phyloP scores from a whole-genome alignment of 176 grass and related monocot genomes.

The Thalia dealbata region DNA sequence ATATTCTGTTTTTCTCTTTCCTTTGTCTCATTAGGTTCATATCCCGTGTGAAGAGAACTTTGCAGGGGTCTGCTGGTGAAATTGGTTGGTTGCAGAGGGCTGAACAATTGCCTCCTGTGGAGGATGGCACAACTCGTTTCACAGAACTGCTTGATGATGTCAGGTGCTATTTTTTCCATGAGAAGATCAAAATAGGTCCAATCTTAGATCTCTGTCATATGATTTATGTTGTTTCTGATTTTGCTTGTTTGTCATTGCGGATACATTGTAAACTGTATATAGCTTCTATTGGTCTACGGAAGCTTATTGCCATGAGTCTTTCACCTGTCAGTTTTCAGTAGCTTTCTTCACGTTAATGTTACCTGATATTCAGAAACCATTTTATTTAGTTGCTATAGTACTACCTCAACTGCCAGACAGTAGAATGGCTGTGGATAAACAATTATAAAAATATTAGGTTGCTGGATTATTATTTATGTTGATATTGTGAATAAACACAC shows the following conservation, averaged over 20 bases:
- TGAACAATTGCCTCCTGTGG: constrained; percentile 29
- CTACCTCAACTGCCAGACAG: background rate
- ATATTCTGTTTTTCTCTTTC: constrained; percentile 8
- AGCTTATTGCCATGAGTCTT: no score
- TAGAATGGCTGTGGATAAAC: background rate
- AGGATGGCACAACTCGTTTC: constrained; percentile 59
- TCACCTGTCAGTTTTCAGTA: background rate
- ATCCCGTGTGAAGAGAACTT: constrained; percentile 55
- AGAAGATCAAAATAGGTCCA: background rate
- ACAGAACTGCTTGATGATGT: constrained; percentile 53
- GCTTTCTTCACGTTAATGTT: background rate
- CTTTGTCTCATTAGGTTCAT: constrained; percentile 40
- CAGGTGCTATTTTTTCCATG: constrained; percentile 36
- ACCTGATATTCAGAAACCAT: background rate
- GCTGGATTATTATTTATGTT: background rate
- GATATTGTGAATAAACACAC: background rate
- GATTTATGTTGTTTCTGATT: background rate
- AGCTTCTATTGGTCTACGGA: background rate
- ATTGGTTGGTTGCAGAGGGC: constrained; percentile 84
- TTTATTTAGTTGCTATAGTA: background rate
- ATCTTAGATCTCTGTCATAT: background rate
- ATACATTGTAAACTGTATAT: background rate
- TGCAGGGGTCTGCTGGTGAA: constrained; percentile 66
- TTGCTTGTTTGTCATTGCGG: no score
- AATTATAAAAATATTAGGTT: background rate